These are phyloP conservation scores for Hyaloscypha finlandica DNA, from an alignment of 495 filamentous ascomycete species.

Conservation along the genomic window DNA sequence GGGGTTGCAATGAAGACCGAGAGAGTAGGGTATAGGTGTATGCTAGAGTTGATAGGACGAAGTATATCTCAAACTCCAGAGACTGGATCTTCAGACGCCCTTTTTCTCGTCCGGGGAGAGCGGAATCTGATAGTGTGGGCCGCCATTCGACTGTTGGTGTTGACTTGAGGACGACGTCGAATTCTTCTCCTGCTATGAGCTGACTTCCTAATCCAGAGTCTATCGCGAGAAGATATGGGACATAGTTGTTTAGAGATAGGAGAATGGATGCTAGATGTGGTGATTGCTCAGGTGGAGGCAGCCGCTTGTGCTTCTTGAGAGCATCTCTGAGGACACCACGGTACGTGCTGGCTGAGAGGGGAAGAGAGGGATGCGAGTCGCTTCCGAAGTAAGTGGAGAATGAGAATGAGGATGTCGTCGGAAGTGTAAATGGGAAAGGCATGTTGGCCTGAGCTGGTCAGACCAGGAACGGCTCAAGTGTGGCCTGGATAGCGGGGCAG, in stretches of 20 bases:
- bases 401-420: slow-evolving; percentile 80
- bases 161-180: slow-evolving; percentile 62
- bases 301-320: slow-evolving; percentile 80
- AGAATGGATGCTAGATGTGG: slow-evolving; percentile 67
- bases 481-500: not conserved
- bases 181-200: slow-evolving; percentile 53
- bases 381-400: slow-evolving; percentile 72
- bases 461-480: not conserved
- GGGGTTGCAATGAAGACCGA: slow-evolving; percentile 53
- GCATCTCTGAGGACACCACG: slow-evolving; percentile 75
- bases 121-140: slow-evolving; percentile 64
- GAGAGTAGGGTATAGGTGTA: slow-evolving; percentile 72
- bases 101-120: slow-evolving; percentile 57
- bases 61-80: slow-evolving; percentile 81
- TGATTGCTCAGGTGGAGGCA: slow-evolving; percentile 64
- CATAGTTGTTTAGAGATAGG: slow-evolving; percentile 67
- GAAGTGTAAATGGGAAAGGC: slow-evolving; percentile 82
- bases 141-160: slow-evolving; percentile 70
- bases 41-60: slow-evolving; percentile 73
- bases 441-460: slow-evolving; percentile 48
- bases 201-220: slow-evolving; percentile 64
- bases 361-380: slow-evolving; percentile 80
- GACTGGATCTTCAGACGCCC: slow-evolving; percentile 68
- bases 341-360: slow-evolving; percentile 71
- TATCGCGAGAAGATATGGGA: slow-evolving; percentile 75